Base-by-base conservation (phyloP, 805 yeast species). In the Kluyveromyces starmeri region DNA sequence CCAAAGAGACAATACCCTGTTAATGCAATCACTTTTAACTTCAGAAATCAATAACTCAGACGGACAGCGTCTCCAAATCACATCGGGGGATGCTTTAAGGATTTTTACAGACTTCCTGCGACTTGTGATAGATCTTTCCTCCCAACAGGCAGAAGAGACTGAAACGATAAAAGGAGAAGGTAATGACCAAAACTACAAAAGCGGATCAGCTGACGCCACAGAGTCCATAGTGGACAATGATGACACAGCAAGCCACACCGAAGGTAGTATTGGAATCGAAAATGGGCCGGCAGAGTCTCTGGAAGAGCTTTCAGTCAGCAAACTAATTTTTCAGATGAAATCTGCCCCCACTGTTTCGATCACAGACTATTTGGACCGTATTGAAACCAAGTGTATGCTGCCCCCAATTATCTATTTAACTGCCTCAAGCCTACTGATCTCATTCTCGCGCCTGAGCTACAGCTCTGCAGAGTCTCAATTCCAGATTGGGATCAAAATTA, bases 311-410 rank as follows among this genome's bases (percentile, higher is more conserved):
- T 23, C 26, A 6, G 13, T n/a, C 13, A 23, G 7, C 5, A 23
- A 14, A 23, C 19, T 17, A 11, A 28, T 32, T 35, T 18, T 56
- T 53, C 36, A 33, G 20, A 56, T 56, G 61, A 53, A 55, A 30
- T 49, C 52, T 27, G 28, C 45, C 3, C 58, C 61, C 1, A 38
- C 55, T 3, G 34, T 56, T 12, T 39, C 51, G 5, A 50, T 39
- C 20, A 34, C 39, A 26, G 45, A 48, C 17, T 46, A 53, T 9
- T 33, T 56, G 19, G 31, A 43, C 2, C 40, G 61, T 25, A 47
- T 56, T 3, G 57, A 56, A 18, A 28, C 50, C 14, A 56, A 55
- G 43, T 56, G 59, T 35, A 38, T 45, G 35, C 53, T 47, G 16
- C 46, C 51, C 5, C 35, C 57, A 5, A 39, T 45, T 3, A 47